Evolutionary conservation across 163 green algal genomes (phyloP).

Genomic region (Chloroidium sp.): DNA sequence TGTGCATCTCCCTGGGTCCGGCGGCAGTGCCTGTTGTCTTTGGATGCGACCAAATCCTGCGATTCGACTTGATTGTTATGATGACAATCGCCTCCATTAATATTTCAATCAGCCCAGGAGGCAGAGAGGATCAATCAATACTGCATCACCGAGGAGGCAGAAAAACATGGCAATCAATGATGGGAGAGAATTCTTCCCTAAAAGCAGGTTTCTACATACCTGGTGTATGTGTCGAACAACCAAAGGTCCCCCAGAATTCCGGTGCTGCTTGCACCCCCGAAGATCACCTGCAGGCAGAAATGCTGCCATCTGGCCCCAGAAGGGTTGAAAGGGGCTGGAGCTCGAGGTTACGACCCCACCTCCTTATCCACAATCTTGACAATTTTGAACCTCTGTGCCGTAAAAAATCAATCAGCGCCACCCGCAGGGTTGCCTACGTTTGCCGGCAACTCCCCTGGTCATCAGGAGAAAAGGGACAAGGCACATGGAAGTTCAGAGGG

Average conservation of each 20-base stretch:
- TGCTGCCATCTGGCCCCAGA: neutral
- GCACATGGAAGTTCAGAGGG: neutral
- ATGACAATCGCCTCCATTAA: neutral
- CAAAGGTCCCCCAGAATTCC: slow-evolving; percentile 53
- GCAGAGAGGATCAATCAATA: too few relatives aligned
- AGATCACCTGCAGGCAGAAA: slow-evolving; percentile 40
- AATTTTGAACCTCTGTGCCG: too few relatives aligned
- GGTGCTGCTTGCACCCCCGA: slow-evolving; percentile 51
- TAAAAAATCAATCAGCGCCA: too few relatives aligned
- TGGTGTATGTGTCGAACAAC: slow-evolving; percentile 41
- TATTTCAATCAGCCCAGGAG: too few relatives aligned
- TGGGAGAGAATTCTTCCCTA: neutral
- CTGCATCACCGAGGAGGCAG: neutral
- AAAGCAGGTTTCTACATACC: neutral
- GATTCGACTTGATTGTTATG: neutral
- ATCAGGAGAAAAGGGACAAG: too few relatives aligned
- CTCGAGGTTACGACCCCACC: neutral
- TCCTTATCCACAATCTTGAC: neutral
- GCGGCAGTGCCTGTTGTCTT: slow-evolving; percentile 12
- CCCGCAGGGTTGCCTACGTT: too few relatives aligned
- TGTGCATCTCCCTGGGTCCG: slow-evolving; percentile 40
- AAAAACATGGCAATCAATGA: too few relatives aligned
- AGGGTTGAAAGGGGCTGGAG: neutral
- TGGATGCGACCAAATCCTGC: slow-evolving; percentile 20
- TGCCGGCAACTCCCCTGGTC: too few relatives aligned